phyloP scores from a whole-genome alignment of 2,329 filamentous ascomycete species.

The Seiridium unicorne region DNA sequence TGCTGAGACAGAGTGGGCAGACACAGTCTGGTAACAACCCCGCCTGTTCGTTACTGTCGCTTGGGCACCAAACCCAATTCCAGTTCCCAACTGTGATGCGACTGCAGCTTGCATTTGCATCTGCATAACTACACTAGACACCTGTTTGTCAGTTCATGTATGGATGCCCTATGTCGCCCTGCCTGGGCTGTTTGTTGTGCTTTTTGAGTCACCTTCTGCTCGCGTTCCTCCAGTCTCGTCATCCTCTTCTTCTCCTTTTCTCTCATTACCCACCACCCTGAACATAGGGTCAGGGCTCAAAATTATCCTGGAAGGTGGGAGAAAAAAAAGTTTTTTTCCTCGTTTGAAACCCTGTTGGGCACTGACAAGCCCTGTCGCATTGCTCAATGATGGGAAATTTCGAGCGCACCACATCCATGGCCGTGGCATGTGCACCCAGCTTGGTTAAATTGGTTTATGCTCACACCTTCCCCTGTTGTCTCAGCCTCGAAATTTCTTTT shows the following conservation, averaged over 20 bases:
- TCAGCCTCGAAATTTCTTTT: neutral
- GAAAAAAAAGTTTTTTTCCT: neutral
- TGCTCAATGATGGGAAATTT: neutral
- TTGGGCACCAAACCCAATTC: conserved; percentile 5
- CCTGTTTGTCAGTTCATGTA: neutral
- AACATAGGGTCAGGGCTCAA: neutral
- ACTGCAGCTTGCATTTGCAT: neutral
- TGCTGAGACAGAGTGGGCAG: no score
- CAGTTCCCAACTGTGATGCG: neutral
- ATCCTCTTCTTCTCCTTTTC: neutral
- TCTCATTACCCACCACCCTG: neutral
- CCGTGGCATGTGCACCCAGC: neutral
- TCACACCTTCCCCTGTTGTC: conserved; percentile 4
- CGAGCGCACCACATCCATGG: neutral
- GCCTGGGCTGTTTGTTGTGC: neutral
- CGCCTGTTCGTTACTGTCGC: neutral
- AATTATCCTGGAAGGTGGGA: neutral
- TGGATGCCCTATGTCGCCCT: neutral
- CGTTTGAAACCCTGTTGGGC: neutral
- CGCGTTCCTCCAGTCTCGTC: neutral
- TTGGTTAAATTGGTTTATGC: conserved; percentile 7
- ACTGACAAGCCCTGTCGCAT: neutral
- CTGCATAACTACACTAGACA: neutral
- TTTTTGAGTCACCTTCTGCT: neutral
- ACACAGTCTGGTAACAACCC: neutral